Percentiles rank a stretch among this genome's conserved stretches.
Conservation (phyloP, 1,284 basidiomycete species). For the Ceratobasidium sp. region DNA sequence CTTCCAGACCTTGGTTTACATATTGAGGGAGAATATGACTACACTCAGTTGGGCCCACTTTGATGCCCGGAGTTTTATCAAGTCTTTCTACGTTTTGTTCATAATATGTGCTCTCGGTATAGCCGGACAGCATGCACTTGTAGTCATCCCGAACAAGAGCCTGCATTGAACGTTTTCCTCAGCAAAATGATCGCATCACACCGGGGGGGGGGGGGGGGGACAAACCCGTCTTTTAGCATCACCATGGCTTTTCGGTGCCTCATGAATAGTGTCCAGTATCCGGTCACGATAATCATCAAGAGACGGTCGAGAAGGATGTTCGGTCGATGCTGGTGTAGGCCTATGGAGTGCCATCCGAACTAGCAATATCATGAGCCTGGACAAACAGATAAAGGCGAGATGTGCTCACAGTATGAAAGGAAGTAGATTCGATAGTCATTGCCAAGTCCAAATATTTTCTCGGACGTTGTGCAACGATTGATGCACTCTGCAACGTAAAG, state of each 20-base stretch:
- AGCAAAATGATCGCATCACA: too few species aligned
- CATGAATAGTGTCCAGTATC: not conserved
- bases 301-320: not conserved
- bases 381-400: not conserved
- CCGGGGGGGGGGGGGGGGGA: too few species aligned
- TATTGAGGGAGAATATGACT: slow-evolving; percentile 1
- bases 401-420: not conserved
- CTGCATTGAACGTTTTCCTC: too few species aligned
- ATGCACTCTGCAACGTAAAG: not conserved
- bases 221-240: too few species aligned
- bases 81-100: not conserved
- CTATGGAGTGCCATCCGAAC: not conserved
- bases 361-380: not conserved
- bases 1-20: not conserved
- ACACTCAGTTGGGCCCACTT: not conserved
- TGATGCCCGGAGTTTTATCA: not conserved
- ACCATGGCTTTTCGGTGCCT: not conserved
- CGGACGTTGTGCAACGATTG: not conserved
- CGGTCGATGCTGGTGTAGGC: not conserved
- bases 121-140: not conserved
- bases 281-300: not conserved
- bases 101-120: not conserved
- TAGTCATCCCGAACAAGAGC: not conserved
- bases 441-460: not conserved
- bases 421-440: not conserved